Base-by-base conservation (phyloP, 169 alveolate genomes). In the Plasmodium blacklocki region DNA sequence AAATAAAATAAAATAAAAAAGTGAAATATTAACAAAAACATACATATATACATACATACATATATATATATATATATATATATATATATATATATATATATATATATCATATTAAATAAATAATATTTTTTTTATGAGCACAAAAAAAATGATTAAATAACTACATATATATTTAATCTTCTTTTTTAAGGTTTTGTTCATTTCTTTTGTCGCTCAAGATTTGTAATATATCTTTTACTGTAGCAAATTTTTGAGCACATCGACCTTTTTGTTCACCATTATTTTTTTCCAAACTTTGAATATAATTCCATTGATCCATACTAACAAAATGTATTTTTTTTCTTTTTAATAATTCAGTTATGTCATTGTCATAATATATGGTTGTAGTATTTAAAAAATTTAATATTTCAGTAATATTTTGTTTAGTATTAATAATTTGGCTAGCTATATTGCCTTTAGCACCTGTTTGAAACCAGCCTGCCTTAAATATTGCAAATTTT, bases 381-480 rank as follows among this genome's bases (percentile, higher is more conserved):
- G 74, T 58, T 43, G 74, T 58, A 14, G 64, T 78, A n/a, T 78
- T 32, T 21, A 78, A 68, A 70, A 78, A 78, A 59, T 78, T 63
- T n/a, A 67, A 78, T 64, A 78, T 71, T 2, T 18, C 68, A 6
- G 47, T 45, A n/a, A 64, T 50, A 5, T 11, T 50, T 49, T 63
- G 15, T 78, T 78, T 78, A 3, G 89, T 64, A 14, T 64, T 63
- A 43, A 50, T 12, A 78, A 78, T 66, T 3, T 78, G 89, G 45
- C 63, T 78, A 66, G 89, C 76, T 78, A 78, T 78, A 78, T 78
- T 78, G 14, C 89, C 89, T 45, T 78, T 78, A 47, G 89, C 75
- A 4, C 89, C 89, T n/a, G 0, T 64, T 49, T 64, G 68, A 78
- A 78, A 78, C 89, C 89, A 78, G 0, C 89, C 89, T 23, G 89